phyloP scores from a whole-genome alignment of 176 grass and related monocot genomes.

The Eleusine indica region DNA sequence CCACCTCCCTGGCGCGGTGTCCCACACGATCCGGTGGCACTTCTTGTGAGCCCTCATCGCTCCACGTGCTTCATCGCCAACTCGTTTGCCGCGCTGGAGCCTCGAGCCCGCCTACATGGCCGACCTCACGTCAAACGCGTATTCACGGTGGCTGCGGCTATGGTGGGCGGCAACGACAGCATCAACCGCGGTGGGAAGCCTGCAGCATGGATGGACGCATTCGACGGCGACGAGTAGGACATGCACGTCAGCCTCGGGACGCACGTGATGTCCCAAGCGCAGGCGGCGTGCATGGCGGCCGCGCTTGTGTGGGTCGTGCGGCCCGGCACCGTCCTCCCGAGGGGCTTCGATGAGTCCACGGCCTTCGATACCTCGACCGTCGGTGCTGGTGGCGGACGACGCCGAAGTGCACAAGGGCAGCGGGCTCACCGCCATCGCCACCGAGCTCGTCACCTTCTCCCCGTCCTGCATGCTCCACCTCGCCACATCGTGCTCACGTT shows the following conservation, averaged over 20 bases:
- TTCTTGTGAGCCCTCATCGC: too few species aligned
- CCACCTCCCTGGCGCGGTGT: neutral
- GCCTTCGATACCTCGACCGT: too few species aligned
- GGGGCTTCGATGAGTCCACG: too few species aligned
- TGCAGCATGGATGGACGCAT: constrained; percentile 59
- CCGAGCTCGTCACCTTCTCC: neutral
- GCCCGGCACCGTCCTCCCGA: too few species aligned
- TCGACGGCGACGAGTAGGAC: constrained; percentile 38
- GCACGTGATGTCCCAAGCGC: constrained; percentile 22
- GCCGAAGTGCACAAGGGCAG: too few species aligned
- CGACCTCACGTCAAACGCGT: constrained; percentile 45
- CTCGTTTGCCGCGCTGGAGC: too few species aligned
- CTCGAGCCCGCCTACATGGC: constrained; percentile 32
- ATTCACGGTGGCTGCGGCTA: constrained; percentile 45
- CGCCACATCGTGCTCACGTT: too few species aligned
- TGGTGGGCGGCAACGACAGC: neutral
- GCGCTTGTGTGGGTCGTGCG: constrained; percentile 55
- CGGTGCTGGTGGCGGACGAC: too few species aligned
- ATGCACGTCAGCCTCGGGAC: constrained; percentile 70
- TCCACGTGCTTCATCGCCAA: too few species aligned
- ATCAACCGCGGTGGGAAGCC: constrained; percentile 22
- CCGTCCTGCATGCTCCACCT: too few species aligned
- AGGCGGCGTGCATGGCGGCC: constrained; percentile 45
- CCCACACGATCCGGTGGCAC: too few species aligned
- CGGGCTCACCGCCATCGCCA: neutral